A percentile compares a stretch with the other conserved stretches of the same genome.
Evolutionary conservation across 495 filamentous ascomycete species (phyloP).

Genomic region (Xylaria longipes): DNA sequence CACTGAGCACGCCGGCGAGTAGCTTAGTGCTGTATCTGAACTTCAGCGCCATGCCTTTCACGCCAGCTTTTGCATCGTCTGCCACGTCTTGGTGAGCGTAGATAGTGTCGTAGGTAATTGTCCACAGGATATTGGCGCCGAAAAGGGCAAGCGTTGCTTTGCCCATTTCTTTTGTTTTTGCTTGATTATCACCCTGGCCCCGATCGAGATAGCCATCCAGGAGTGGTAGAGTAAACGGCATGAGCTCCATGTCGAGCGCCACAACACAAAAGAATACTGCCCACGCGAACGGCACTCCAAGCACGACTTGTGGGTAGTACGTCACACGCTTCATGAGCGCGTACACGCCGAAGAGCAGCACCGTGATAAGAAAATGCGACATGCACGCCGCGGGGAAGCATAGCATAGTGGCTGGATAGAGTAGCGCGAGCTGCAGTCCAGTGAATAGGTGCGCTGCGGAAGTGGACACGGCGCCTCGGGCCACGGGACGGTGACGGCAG

Average conservation of each 20-base stretch:
- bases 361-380: constrained; percentile 21
- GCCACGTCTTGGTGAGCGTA: constrained; percentile 54
- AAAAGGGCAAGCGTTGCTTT: constrained; percentile 31
- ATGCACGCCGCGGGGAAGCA: constrained; percentile 21
- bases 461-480: constrained; percentile 52
- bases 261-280: constrained; percentile 35
- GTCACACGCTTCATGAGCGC: constrained; percentile 43
- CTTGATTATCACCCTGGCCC: not conserved
- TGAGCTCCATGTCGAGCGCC: constrained; percentile 28
- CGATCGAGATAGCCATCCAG: not conserved
- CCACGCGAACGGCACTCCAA: constrained; percentile 42
- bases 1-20: constrained; percentile 14
- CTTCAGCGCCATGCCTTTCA: constrained; percentile 47
- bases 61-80: constrained; percentile 51
- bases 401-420: constrained; percentile 7
- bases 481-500: constrained; percentile 49
- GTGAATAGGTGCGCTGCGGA: constrained; percentile 42
- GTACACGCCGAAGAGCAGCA: constrained; percentile 33
- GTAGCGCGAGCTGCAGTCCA: constrained; percentile 13
- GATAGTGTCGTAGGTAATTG: constrained; percentile 53
- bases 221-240: not conserved
- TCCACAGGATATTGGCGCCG: constrained; percentile 44
- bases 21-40: constrained; percentile 37
- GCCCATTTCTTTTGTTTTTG: not conserved
- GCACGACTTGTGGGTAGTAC: constrained; percentile 45